Conservation (phyloP, 768 basidiomycete genomes). For the Hemileccinum impolitum region DNA sequence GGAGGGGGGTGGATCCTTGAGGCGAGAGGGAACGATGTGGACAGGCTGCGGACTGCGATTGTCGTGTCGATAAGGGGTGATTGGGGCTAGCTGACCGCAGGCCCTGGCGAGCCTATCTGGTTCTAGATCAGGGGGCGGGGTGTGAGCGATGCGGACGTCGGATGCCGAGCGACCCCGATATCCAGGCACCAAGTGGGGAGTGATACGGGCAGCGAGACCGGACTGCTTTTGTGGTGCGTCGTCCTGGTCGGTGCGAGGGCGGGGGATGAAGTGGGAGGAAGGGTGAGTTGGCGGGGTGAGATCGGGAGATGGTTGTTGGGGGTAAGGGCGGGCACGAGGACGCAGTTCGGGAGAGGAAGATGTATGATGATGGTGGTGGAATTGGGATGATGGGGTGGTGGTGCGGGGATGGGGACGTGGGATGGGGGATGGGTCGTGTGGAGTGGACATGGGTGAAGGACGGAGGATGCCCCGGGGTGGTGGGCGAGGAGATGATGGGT, state of each 20-base stretch:
- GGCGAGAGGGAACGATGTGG: neutral
- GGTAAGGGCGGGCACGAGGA: conserved; percentile 18
- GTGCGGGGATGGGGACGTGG: conserved; percentile 4
- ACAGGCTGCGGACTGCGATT: conserved; percentile 1
- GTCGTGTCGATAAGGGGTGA: conserved; percentile 6
- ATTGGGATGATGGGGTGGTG: conserved; percentile 4
- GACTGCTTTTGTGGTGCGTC: conserved; percentile 9
- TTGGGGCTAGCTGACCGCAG: conserved; percentile 20
- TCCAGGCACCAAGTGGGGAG: conserved; percentile 8
- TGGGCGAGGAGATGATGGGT: too few species aligned
- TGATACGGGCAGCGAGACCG: conserved; percentile 14
- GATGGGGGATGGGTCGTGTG: conserved; percentile 4
- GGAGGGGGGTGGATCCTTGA: neutral
- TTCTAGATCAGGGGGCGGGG: conserved; percentile 28
- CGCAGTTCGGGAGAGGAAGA: conserved; percentile 23
- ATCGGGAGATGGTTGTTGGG: conserved; percentile 12
- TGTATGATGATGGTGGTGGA: conserved; percentile 23
- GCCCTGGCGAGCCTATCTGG: conserved; percentile 28
- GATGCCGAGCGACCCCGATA: conserved; percentile 22
- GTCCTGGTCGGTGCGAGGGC: conserved; percentile 12
- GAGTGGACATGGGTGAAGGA: neutral
- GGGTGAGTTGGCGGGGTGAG: conserved; percentile 2
- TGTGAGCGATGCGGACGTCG: conserved; percentile 17
- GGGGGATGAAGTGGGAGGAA: conserved; percentile 12
- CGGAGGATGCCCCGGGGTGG: conserved; percentile 19